phyloP scores from a whole-genome alignment of 2,329 filamentous ascomycete genomes.

The Coniella vitis region DNA sequence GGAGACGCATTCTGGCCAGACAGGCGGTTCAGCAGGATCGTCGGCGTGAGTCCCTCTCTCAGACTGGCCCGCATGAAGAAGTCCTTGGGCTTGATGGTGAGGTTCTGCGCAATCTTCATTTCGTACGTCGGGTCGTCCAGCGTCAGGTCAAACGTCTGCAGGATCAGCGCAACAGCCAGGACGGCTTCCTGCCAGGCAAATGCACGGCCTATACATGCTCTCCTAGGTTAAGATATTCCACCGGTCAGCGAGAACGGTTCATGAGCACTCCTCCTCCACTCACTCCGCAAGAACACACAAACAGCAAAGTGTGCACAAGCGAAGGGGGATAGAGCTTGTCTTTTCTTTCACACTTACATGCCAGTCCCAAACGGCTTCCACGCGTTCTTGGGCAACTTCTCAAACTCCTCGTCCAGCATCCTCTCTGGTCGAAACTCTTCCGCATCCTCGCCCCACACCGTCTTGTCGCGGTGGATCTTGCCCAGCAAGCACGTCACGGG shows the following conservation, averaged over 20 bases:
- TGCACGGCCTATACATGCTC: constrained; percentile 43
- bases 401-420: constrained; percentile 30
- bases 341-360: constrained; percentile 22
- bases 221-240: constrained; percentile 10
- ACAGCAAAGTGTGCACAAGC: no score
- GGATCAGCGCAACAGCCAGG: constrained; percentile 43
- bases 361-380: constrained; percentile 51
- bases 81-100: constrained; percentile 55
- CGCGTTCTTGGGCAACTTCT: constrained; percentile 30
- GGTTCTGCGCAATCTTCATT: constrained; percentile 44
- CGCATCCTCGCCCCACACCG: constrained; percentile 17
- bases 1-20: no score
- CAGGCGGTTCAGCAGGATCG: no score
- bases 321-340: no score
- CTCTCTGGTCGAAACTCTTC: constrained; percentile 18
- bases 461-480: constrained; percentile 15
- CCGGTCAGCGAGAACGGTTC: no score
- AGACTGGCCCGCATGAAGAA: constrained; percentile 53
- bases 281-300: no score
- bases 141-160: constrained; percentile 64
- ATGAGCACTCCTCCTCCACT: no score
- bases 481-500: constrained; percentile 12
- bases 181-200: constrained; percentile 50
- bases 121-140: constrained; percentile 54
- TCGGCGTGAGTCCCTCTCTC: constrained; percentile 33